Conservation (phyloP, 306 rosid species). For the Purshia tridentata region DNA sequence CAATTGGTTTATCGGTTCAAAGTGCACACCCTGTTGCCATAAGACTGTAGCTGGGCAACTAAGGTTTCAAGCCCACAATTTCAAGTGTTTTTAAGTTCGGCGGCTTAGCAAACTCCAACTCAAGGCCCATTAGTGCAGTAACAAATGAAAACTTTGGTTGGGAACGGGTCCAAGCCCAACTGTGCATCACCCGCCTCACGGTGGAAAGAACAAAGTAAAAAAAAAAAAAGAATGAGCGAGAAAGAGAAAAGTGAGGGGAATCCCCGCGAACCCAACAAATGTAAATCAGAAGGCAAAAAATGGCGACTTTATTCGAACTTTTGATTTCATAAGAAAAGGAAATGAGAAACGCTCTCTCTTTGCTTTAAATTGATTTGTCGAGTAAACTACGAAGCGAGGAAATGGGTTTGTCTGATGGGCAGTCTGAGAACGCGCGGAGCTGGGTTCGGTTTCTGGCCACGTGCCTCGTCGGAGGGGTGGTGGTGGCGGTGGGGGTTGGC, state of each 20-base stretch:
- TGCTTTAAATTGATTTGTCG: neutral
- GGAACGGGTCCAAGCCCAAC: neutral
- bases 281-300: neutral
- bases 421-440: slow-evolving; percentile 25
- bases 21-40: too few relatives aligned
- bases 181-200: slow-evolving; percentile 4
- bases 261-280: neutral
- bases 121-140: neutral
- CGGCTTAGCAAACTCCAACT: neutral
- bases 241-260: slow-evolving; percentile 12
- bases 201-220: neutral
- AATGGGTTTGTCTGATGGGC: slow-evolving; percentile 47
- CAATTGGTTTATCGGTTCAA: too few relatives aligned
- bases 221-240: neutral
- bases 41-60: too few relatives aligned
- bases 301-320: neutral
- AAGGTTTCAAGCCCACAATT: too few relatives aligned
- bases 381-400: neutral
- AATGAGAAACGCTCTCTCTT: neutral
- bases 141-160: neutral
- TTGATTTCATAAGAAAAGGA: neutral
- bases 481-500: slow-evolving; percentile 34
- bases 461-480: slow-evolving; percentile 61
- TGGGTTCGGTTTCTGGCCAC: slow-evolving; percentile 58
- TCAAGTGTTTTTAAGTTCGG: too few relatives aligned